Evolutionary conservation across 129 eudicot species (phyloP).

Genomic region (Mikania micrantha): DNA sequence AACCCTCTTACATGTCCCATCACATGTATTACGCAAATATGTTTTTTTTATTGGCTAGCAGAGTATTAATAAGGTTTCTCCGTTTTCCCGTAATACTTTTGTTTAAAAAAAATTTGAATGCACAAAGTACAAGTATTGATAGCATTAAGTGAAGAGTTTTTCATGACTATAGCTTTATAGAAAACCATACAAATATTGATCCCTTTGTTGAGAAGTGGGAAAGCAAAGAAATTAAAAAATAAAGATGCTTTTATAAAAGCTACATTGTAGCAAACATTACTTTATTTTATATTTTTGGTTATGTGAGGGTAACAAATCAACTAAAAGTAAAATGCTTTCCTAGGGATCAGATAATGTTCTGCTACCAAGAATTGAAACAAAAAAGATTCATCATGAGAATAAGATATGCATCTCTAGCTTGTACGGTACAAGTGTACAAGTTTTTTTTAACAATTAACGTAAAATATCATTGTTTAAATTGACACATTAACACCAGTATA

Average conservation of each 20-base stretch:
- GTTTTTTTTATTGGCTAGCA: no score
- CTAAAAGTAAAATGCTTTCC: conserved; percentile 31
- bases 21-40: no score
- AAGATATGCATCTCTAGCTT: not conserved
- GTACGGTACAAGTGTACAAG: conserved; percentile 24
- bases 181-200: conserved; percentile 18
- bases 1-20: no score
- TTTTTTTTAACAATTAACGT: no score
- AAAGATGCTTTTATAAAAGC: conserved; percentile 28
- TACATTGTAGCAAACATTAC: conserved; percentile 20
- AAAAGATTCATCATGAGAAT: conserved; percentile 6
- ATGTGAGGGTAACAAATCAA: conserved; percentile 26
- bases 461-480: no score
- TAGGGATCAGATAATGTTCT: conserved; percentile 33
- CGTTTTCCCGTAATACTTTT: no score
- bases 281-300: not conserved
- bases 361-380: conserved; percentile 23
- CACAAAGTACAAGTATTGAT: not conserved
- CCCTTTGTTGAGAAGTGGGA: conserved; percentile 36
- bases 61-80: no score
- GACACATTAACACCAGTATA: no score
- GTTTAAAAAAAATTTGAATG: not conserved
- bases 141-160: not conserved
- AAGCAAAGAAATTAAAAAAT: conserved; percentile 11
- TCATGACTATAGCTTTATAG: not conserved